A percentile compares a stretch with the other conserved stretches of the same genome.
Evolutionary conservation across 2,329 filamentous ascomycete genomes (phyloP).

Genomic region (Hortaea werneckii): DNA sequence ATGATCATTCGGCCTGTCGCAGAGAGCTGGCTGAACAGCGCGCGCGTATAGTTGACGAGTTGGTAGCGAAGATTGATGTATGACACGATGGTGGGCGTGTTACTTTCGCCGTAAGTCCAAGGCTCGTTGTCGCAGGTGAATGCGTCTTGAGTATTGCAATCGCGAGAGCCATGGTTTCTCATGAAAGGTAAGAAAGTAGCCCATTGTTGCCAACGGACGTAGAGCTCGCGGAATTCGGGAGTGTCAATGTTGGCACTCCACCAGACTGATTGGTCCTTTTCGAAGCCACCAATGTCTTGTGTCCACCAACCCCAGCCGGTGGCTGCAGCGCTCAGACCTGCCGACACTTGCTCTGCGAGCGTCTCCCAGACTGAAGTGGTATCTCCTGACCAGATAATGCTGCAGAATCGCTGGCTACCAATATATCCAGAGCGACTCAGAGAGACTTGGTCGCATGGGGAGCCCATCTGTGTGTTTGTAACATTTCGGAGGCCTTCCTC

Average conservation of each 20-base stretch:
- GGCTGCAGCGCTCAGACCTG: conserved; percentile 18
- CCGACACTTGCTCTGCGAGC: conserved; percentile 18
- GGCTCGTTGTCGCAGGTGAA: conserved; percentile 30
- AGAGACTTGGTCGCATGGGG: conserved; percentile 18
- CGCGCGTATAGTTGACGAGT: conserved; percentile 20
- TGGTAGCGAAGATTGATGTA: conserved; percentile 23
- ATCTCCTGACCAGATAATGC: conserved; percentile 25
- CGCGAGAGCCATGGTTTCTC: conserved; percentile 21
- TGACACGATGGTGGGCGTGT: conserved; percentile 19
- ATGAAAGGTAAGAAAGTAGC: conserved; percentile 24
- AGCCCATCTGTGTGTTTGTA: conserved; percentile 15
- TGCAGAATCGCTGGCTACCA: conserved; percentile 24
- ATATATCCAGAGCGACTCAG: conserved; percentile 23
- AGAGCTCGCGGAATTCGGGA: conserved; percentile 20
- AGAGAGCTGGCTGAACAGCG: conserved; percentile 27
- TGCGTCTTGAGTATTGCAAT: conserved; percentile 21
- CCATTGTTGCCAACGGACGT: conserved; percentile 25
- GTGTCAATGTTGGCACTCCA: conserved; percentile 26
- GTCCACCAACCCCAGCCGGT: conserved; percentile 25
- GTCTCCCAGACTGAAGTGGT: conserved; percentile 22
- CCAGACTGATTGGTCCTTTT: conserved; percentile 23
- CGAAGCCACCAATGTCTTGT: conserved; percentile 22
- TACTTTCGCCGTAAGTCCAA: conserved; percentile 20
- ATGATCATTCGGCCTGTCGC: conserved; percentile 27
- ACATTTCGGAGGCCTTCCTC: conserved; percentile 22